phyloP scores from a whole-genome alignment of 2,329 filamentous ascomycete genomes.

The Hypoxylon sp. region DNA sequence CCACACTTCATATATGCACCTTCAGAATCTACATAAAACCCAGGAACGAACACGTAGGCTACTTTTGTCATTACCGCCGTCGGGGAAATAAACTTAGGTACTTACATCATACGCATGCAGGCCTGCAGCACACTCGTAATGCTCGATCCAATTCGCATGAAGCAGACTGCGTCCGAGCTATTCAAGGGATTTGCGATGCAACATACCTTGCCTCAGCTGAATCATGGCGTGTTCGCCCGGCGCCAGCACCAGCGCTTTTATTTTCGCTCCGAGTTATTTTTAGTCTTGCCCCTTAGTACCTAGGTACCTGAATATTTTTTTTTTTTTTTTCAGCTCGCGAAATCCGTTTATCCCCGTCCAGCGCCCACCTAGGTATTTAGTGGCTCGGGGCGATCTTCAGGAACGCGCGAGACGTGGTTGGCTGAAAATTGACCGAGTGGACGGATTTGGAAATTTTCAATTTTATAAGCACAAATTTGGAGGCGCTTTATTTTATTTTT shows the following conservation, averaged over 20 bases:
- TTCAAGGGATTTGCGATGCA: constrained; percentile 12
- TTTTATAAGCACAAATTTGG: constrained; percentile 4
- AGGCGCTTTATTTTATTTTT: constrained; percentile 9
- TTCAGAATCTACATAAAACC: neutral
- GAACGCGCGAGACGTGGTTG: constrained; percentile 39
- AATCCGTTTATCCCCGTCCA: neutral
- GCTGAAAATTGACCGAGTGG: constrained; percentile 24
- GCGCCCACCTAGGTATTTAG: constrained; percentile 2
- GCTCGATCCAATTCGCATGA: neutral
- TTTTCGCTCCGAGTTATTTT: constrained; percentile 10
- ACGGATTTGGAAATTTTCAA: constrained; percentile 40
- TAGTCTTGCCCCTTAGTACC: neutral
- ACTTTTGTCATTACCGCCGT: neutral
- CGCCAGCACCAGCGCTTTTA: neutral
- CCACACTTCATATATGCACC: neutral
- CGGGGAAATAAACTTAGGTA: neutral
- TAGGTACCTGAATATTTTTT: neutral
- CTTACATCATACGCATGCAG: neutral
- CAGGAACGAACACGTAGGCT: constrained; percentile 3
- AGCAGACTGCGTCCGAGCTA: constrained; percentile 3
- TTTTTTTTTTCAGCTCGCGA: constrained; percentile 16
- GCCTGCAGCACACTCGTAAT: constrained; percentile 6
- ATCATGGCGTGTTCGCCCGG: neutral
- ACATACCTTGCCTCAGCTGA: constrained; percentile 26
- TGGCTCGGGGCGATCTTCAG: constrained; percentile 35